Evolutionary conservation across 805 yeast genomes (phyloP), one percentile per base, ranked within the genome.

Genomic region (Sungouiella blattae): DNA sequence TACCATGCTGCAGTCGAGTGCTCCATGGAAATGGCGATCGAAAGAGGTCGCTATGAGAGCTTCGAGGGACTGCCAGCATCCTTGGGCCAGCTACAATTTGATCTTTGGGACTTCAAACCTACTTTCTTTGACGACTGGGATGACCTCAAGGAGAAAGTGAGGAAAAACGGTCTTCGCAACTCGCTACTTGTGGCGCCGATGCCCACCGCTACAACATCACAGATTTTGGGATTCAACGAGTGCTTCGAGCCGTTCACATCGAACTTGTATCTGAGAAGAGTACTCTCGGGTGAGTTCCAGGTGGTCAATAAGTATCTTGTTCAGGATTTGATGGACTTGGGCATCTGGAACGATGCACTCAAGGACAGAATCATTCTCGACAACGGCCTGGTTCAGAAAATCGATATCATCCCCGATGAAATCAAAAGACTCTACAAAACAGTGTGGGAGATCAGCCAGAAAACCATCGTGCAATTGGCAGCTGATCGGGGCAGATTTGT

Each of bases 151-250:
- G 65, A 62, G 8, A 64, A 76, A 26, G 70, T 91, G 41, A 63
- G 64, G 33, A 59, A 64, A 43, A 62, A 77, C 52, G 98, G 98
- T 31, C 52, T 91, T 27, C 71, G 97, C 54, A 91, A 91, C 67
- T 91, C 97, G 4, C 64, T 91, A 37, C 60, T 89, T 12, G 85
- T 89, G 22, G 97, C 94, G 1, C 93, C 96, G 35, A 91, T 91
- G 98, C 98, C 98, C 28, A 91, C 98, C 12, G 98, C 98, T 2
- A 87, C 97, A 1, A 91, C 98, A 2, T 91, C 98, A 3, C 97
- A 88, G 67, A 89, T 91, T 33, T 69, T 91, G 34, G 98, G 97
- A 26, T 87, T 76, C 69, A 89, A 80, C 50, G 98, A 91, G 66
- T 89, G 97, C 63, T 91, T 91, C 60, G 98, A 91, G 62, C 98